These are phyloP conservation scores for Verticillium isaacii DNA, from an alignment of 2,329 filamentous ascomycete genomes.

Conservation along the genomic window DNA sequence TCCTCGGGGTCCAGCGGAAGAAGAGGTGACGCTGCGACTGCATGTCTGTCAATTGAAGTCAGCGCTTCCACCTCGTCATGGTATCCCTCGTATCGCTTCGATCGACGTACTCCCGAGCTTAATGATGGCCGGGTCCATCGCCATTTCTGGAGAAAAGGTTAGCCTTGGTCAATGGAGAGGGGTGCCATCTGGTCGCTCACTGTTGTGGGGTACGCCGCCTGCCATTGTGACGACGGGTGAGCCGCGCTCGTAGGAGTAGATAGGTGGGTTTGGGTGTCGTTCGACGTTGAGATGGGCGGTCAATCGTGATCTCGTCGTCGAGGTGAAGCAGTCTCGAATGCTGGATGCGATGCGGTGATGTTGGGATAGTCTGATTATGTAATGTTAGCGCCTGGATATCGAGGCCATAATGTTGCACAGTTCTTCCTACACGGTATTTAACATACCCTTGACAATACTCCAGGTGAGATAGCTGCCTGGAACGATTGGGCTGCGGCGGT, in stretches of 20 bases:
- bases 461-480: too few species aligned
- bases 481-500: neutral
- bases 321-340: neutral
- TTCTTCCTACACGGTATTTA: neutral
- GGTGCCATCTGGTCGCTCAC: constrained; percentile 8
- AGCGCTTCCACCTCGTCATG: constrained; percentile 2
- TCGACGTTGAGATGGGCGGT: neutral
- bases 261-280: neutral
- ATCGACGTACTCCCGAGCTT: constrained; percentile 37
- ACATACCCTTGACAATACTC: neutral
- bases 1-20: constrained; percentile 89
- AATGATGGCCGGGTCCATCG: constrained; percentile 42
- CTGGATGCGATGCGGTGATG: neutral
- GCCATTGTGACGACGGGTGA: constrained; percentile 10
- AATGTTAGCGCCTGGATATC: neutral
- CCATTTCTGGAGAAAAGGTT: constrained; percentile 29
- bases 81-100: neutral
- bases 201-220: constrained; percentile 14
- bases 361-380: neutral
- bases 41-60: constrained; percentile 58
- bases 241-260: constrained; percentile 1
- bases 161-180: constrained; percentile 1
- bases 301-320: neutral
- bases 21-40: constrained; percentile 81
- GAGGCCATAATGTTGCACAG: neutral